A percentile compares a stretch with the other conserved stretches of the same genome.
phyloP scores from a whole-genome alignment of 2,329 filamentous ascomycete genomes.

The Penicillium sp. region DNA sequence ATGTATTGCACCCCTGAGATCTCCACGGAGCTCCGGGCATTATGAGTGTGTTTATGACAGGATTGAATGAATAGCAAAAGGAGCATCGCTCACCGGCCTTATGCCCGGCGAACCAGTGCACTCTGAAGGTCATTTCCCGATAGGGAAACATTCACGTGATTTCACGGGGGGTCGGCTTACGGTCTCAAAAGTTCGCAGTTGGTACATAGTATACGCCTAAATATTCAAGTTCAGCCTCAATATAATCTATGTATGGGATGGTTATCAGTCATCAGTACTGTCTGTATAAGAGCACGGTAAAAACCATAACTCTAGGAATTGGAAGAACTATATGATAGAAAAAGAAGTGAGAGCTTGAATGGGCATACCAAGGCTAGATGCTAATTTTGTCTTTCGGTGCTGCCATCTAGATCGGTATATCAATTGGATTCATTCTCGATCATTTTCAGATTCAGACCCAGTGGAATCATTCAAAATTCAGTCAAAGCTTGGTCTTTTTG shows the following conservation, averaged over 20 bases:
- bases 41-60: not conserved
- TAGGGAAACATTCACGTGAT: not conserved
- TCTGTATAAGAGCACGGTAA: not conserved
- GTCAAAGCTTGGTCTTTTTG: no score
- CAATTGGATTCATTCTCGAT: no score
- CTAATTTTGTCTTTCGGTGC: no score
- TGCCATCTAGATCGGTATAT: no score
- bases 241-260: not conserved
- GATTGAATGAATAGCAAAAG: not conserved
- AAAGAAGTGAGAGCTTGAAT: not conserved
- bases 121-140: not conserved
- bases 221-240: not conserved
- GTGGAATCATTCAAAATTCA: no score
- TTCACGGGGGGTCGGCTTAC: not conserved
- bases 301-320: not conserved
- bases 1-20: conserved; percentile 20
- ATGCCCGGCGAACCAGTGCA: not conserved
- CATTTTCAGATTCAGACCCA: no score
- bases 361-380: not conserved
- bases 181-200: not conserved
- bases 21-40: conserved; percentile 19
- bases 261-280: no score
- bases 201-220: not conserved
- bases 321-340: not conserved
- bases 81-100: not conserved